phyloP scores from a whole-genome alignment of 805 yeast species.

The Kuraishia molischiana region DNA sequence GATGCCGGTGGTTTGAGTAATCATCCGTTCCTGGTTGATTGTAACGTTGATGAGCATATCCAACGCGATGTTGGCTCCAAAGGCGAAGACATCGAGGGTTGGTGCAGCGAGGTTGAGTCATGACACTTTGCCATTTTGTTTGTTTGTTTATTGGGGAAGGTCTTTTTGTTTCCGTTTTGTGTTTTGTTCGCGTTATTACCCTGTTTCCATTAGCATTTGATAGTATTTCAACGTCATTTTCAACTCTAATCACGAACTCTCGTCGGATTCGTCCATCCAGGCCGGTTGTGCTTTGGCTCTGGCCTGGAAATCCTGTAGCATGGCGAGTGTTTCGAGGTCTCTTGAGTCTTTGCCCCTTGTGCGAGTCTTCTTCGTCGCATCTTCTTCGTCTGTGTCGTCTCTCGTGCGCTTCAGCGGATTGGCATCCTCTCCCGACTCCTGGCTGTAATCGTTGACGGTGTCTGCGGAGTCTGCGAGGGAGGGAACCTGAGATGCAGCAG shows the following conservation, averaged over 20 bases:
- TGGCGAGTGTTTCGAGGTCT: conserved; percentile 17
- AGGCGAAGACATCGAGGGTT: conserved; percentile 24
- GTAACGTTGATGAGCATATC: conserved; percentile 12
- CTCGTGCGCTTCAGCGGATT: conserved; percentile 4
- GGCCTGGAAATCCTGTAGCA: conserved; percentile 16
- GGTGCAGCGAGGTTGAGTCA: conserved; percentile 11
- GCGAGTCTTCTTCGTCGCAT: not conserved
- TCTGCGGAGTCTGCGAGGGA: not conserved
- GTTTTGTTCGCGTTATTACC: not conserved
- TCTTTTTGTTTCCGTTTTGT: not conserved
- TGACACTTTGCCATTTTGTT: not conserved
- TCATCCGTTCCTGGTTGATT: conserved; percentile 40
- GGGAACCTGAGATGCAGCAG: not conserved
- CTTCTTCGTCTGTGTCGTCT: not conserved
- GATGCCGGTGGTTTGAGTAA: conserved; percentile 45
- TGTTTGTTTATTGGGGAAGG: not conserved
- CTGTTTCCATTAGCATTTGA: not conserved
- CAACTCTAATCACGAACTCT: not conserved
- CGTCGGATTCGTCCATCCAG: too few species aligned
- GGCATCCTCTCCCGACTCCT: conserved; percentile 7
- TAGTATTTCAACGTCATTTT: not conserved
- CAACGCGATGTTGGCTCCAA: conserved; percentile 17
- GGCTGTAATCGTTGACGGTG: not conserved
- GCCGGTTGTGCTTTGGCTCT: conserved; percentile 9
- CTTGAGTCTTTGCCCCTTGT: conserved; percentile 8